Conservation (phyloP, 2,329 filamentous ascomycete species). For the Ophiostoma quercus region DNA sequence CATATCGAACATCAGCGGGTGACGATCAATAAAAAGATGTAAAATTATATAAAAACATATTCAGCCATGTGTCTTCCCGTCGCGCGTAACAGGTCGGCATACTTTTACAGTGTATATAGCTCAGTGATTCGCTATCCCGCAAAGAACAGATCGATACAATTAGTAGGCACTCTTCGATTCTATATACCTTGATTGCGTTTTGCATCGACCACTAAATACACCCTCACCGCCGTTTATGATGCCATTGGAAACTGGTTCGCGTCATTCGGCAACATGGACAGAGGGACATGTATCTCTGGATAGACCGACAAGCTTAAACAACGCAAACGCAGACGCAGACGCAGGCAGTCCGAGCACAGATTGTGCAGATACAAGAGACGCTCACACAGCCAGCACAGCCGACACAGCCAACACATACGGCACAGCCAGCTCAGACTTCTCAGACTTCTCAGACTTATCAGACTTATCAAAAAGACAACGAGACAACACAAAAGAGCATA, state of each 20-base stretch:
- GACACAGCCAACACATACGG: neutral
- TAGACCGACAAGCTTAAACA: too few relatives aligned
- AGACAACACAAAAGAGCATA: neutral
- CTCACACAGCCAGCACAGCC: neutral
- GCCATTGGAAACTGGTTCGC: constrained; percentile 22
- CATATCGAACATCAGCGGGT: too few relatives aligned
- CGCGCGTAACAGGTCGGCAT: too few relatives aligned
- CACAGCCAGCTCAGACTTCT: neutral
- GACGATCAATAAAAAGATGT: too few relatives aligned
- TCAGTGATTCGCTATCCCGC: too few relatives aligned
- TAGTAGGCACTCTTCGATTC: too few relatives aligned
- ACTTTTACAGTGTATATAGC: too few relatives aligned
- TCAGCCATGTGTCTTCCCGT: too few relatives aligned
- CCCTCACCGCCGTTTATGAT: constrained; percentile 19
- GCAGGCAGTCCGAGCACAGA: neutral
- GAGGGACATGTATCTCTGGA: neutral
- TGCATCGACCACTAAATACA: neutral
- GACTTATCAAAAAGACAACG: neutral
- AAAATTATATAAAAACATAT: too few relatives aligned
- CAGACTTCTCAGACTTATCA: too few relatives aligned
- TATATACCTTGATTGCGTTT: neutral
- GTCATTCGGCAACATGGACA: constrained; percentile 22
- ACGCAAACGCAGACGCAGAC: too few relatives aligned
- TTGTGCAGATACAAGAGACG: neutral
- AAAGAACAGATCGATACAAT: too few relatives aligned